A percentile compares a stretch with the other conserved stretches of the same genome.
Conservation (phyloP, 768 basidiomycete species). For the Suillus paluster region DNA sequence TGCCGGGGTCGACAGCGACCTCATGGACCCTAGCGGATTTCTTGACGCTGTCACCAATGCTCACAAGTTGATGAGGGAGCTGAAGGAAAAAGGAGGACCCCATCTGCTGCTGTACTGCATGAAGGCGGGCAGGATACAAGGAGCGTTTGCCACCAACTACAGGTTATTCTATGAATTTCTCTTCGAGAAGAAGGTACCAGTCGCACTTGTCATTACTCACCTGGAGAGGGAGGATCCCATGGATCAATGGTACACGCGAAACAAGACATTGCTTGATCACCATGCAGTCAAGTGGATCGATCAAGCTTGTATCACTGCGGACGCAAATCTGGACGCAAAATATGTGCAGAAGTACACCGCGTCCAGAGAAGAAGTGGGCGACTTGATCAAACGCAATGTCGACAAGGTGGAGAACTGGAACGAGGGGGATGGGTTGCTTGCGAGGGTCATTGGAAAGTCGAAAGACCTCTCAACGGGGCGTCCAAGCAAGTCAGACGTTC, state of each 20-base stretch:
- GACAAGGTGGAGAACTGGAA: background rate
- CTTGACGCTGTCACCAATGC: conserved; percentile 32
- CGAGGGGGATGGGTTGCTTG: background rate
- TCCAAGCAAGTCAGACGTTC: background rate
- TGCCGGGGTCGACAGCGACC: background rate
- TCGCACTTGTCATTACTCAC: conserved; percentile 32
- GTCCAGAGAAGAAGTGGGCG: background rate
- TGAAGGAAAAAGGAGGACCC: conserved; percentile 30
- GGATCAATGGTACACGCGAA: conserved; percentile 28
- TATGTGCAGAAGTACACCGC: conserved; percentile 16
- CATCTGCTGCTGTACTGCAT: conserved; percentile 36
- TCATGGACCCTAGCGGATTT: conserved; percentile 13
- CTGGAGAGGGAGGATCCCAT: conserved; percentile 32
- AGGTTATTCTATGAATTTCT: conserved; percentile 44
- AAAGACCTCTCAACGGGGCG: background rate
- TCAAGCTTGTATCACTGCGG: conserved; percentile 13
- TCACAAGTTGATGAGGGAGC: conserved; percentile 33
- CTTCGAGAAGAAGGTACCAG: conserved; percentile 38
- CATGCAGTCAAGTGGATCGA: conserved; percentile 7
- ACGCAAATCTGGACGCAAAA: conserved; percentile 16
- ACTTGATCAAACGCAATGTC: background rate
- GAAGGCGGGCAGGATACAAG: conserved; percentile 30
- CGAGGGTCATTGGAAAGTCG: background rate
- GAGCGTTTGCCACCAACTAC: conserved; percentile 31
- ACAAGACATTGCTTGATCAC: conserved; percentile 4